Evolutionary conservation across 306 rosid genomes (phyloP).

Genomic region (Clitoria ternatea): DNA sequence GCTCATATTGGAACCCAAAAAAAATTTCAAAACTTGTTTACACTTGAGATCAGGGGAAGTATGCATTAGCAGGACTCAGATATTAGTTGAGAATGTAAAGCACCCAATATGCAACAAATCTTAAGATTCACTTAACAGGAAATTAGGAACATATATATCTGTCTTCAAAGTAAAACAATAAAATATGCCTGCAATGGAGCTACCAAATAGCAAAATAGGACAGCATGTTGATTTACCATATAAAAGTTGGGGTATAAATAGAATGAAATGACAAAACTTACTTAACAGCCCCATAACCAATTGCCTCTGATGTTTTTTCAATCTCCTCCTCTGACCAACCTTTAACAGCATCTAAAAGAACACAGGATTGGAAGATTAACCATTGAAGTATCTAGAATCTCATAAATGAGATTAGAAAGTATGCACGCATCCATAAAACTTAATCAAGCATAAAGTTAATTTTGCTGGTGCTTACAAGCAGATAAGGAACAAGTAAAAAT

Average conservation of each 20-base stretch:
- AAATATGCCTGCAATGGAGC: too few species aligned
- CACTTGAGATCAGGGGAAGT: too few species aligned
- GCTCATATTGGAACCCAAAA: too few species aligned
- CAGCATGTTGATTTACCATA: neutral
- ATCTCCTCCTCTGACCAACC: slow-evolving; percentile 72
- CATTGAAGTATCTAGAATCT: neutral
- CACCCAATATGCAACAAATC: neutral
- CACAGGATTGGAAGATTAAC: slow-evolving; percentile 2
- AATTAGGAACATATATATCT: neutral
- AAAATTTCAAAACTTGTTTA: too few species aligned
- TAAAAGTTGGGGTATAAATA: neutral
- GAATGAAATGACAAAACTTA: slow-evolving; percentile 36
- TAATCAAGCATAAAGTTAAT: too few species aligned
- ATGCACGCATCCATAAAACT: too few species aligned
- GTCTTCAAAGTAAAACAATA: too few species aligned
- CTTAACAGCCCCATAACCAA: slow-evolving; percentile 91
- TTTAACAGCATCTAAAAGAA: slow-evolving; percentile 43
- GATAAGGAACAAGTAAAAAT: slow-evolving; percentile 6
- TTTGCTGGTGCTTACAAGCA: too few species aligned
- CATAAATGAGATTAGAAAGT: neutral
- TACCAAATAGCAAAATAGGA: neutral
- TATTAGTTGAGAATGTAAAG: neutral
- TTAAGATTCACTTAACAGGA: neutral
- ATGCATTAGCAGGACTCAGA: neutral
- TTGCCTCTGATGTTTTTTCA: slow-evolving; percentile 63